Percentiles rank a stretch among this genome's conserved stretches.
Conservation (phyloP, 2,329 filamentous ascomycete species). For the Aquanectria penicillioides region DNA sequence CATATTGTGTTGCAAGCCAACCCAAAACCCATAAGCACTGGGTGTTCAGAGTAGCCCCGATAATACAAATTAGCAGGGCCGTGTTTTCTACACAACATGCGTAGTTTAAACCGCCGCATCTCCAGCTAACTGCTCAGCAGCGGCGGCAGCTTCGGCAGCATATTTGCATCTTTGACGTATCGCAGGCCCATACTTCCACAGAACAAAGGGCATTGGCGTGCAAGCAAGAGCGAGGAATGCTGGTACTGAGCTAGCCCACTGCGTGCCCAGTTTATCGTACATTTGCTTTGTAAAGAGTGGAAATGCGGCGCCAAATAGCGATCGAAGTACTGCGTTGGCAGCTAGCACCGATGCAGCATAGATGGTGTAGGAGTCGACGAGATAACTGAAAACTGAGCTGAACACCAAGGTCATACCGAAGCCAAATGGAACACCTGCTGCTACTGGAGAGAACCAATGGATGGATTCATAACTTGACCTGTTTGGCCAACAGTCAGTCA, state of each 20-base stretch:
- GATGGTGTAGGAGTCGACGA: constrained; percentile 76
- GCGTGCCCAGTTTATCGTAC: constrained; percentile 33
- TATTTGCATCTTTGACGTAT: constrained; percentile 32
- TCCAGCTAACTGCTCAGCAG: too few species aligned
- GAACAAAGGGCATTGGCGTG: constrained; percentile 31
- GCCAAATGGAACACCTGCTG: constrained; percentile 60
- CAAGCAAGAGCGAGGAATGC: constrained; percentile 31
- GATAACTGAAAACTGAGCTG: constrained; percentile 70
- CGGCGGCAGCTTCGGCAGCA: constrained; percentile 9
- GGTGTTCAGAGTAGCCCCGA: too few species aligned
- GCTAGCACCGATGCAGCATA: constrained; percentile 81
- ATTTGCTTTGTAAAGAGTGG: constrained; percentile 34
- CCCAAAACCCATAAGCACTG: too few species aligned
- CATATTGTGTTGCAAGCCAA: too few species aligned
- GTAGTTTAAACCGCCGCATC: too few species aligned
- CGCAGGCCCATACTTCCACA: constrained; percentile 30
- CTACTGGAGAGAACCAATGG: constrained; percentile 65
- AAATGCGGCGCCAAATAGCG: constrained; percentile 31
- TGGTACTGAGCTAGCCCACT: constrained; percentile 31
- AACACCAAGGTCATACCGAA: constrained; percentile 71
- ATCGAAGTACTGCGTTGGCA: constrained; percentile 50
- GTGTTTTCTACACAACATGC: too few species aligned
- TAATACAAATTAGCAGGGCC: too few species aligned
- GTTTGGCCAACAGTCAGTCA: neutral
- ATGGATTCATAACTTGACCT: constrained; percentile 45